phyloP scores from a whole-genome alignment of 192 early-diverging fungal species.

The Neocallimastix lanati region DNA sequence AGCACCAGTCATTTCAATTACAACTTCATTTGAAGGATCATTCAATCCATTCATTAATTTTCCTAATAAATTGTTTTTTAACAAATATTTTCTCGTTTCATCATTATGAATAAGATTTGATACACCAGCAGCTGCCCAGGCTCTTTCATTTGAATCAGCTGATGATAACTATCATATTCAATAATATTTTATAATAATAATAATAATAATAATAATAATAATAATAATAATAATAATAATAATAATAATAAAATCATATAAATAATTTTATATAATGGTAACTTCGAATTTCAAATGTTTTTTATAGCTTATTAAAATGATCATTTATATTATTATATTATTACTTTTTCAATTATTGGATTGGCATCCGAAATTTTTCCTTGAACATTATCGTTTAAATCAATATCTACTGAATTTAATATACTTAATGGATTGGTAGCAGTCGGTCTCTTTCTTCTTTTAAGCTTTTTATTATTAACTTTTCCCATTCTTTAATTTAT shows the following conservation, averaged over 20 bases:
- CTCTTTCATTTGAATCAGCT: conserved; percentile 49
- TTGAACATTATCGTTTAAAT: neutral
- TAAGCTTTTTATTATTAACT: neutral
- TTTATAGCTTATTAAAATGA: neutral
- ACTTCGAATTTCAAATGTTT: too few species aligned
- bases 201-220: too few species aligned
- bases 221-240: too few species aligned
- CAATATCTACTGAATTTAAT: neutral
- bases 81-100: conserved; percentile 48
- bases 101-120: conserved; percentile 58
- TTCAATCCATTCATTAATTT: conserved; percentile 52
- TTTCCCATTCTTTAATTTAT: neutral
- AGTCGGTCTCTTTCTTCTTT: neutral
- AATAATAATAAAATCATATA: too few species aligned
- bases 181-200: neutral
- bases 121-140: conserved; percentile 75
- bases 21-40: conserved; percentile 49
- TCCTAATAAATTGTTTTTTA: conserved; percentile 48
- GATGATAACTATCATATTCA: conserved; percentile 48
- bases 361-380: neutral
- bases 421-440: neutral
- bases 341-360: neutral
- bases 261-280: too few species aligned
- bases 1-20: conserved; percentile 54
- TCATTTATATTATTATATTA: neutral